These are phyloP conservation scores for Fusarium burgessii DNA, from an alignment of 2,329 filamentous ascomycete species.

Conservation along the genomic window DNA sequence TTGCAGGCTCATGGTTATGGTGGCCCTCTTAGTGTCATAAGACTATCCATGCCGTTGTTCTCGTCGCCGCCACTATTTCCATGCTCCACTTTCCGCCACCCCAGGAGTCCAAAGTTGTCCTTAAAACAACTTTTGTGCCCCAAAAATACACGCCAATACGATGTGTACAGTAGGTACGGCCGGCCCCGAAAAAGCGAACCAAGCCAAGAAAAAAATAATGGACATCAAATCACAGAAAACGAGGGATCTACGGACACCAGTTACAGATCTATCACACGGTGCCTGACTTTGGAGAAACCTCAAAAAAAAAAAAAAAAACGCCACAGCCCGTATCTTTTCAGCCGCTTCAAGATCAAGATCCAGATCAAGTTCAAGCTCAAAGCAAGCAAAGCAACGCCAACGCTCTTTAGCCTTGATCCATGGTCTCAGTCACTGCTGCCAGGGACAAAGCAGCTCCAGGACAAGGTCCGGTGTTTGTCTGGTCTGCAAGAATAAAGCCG, in stretches of 20 bases:
- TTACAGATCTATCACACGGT: slow-evolving; percentile 18
- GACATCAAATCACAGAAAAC: slow-evolving; percentile 38
- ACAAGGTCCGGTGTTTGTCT: slow-evolving; percentile 39
- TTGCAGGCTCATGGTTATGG: not conserved
- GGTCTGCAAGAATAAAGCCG: slow-evolving; percentile 42
- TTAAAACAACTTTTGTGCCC: slow-evolving; percentile 19
- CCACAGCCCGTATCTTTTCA: slow-evolving; percentile 32
- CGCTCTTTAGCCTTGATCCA: not conserved
- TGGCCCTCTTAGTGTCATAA: not conserved
- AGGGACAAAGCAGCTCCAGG: slow-evolving; percentile 19
- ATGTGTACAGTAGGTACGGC: slow-evolving; percentile 21
- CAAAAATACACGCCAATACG: slow-evolving; percentile 32
- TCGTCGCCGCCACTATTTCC: slow-evolving; percentile 27
- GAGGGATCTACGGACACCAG: slow-evolving; percentile 18
- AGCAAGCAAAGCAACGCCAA: not conserved
- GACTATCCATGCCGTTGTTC: not conserved
- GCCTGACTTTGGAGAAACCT: slow-evolving; percentile 21
- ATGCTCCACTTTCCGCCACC: slow-evolving; percentile 32
- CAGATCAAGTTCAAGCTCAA: not conserved
- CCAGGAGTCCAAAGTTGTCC: slow-evolving; percentile 23
- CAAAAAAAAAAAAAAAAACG: too few relatives aligned
- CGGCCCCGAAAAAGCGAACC: slow-evolving; percentile 36
- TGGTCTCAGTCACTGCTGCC: slow-evolving; percentile 8
- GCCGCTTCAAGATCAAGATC: not conserved
- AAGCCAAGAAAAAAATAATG: slow-evolving; percentile 34